Evolutionary conservation across 768 basidiomycete genomes (phyloP).

Genomic region (Paxillus rubicundulus): DNA sequence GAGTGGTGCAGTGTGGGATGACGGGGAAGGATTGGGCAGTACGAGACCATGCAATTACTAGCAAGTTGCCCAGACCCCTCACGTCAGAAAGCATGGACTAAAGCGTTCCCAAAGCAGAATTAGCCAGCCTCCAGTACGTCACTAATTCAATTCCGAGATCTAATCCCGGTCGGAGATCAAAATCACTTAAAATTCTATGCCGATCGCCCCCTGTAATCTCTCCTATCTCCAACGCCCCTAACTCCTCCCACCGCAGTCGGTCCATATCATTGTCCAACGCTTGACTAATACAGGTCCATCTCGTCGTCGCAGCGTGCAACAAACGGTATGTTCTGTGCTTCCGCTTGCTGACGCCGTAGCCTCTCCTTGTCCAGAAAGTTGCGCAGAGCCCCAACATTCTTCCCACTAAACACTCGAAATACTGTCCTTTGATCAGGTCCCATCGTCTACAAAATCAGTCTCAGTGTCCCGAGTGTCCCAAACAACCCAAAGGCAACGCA

Average conservation of each 20-base stretch:
- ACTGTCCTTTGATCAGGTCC: slow-evolving; percentile 64
- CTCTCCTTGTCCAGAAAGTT: slow-evolving; percentile 72
- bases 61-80: background rate
- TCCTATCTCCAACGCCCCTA: too few relatives aligned
- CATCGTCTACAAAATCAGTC: slow-evolving; percentile 45
- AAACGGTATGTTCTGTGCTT: slow-evolving; percentile 59
- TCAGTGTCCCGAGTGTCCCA: slow-evolving; percentile 5
- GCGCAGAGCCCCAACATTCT: slow-evolving; percentile 60
- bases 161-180: slow-evolving; percentile 8
- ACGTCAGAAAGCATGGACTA: background rate
- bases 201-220: background rate
- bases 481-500: slow-evolving; percentile 31
- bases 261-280: too few relatives aligned
- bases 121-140: background rate
- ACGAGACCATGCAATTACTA: background rate
- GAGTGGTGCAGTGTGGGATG: background rate
- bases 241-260: too few relatives aligned
- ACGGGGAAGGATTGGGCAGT: background rate
- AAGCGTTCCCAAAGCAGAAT: background rate
- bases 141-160: slow-evolving; percentile 4
- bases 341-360: slow-evolving; percentile 53
- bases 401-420: slow-evolving; percentile 78
- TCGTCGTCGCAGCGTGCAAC: slow-evolving; percentile 60
- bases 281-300: slow-evolving; percentile 62
- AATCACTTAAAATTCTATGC: slow-evolving; percentile 1